Conservation (phyloP, 2,329 filamentous ascomycete species). For the Pezicula rhizophila region DNA sequence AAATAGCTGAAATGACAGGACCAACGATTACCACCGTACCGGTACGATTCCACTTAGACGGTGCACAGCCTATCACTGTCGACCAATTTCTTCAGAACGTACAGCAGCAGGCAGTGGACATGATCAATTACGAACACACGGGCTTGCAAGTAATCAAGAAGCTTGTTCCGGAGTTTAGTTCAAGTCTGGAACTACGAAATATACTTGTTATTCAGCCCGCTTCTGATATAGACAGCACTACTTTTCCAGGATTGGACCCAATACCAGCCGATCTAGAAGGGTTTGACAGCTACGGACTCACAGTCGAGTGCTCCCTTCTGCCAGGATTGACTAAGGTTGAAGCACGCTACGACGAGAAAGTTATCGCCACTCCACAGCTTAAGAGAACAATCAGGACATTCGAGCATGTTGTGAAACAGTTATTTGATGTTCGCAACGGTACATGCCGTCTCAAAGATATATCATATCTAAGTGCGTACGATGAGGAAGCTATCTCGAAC, state of each 20-base stretch:
- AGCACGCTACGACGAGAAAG: slow-evolving; percentile 1
- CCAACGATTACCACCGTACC: slow-evolving; percentile 38
- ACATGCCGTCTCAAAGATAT: not conserved
- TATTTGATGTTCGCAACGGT: not conserved
- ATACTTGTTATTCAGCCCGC: slow-evolving; percentile 17
- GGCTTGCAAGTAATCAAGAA: slow-evolving; percentile 16
- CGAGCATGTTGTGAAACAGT: slow-evolving; percentile 1
- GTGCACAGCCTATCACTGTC: slow-evolving; percentile 21
- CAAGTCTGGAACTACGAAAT: slow-evolving; percentile 15
- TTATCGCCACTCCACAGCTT: not conserved
- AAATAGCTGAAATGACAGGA: slow-evolving; percentile 34
- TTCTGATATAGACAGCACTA: not conserved
- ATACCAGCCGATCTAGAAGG: not conserved
- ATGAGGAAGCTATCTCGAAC: not conserved
- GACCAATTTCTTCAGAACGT: slow-evolving; percentile 38
- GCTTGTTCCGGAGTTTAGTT: slow-evolving; percentile 8
- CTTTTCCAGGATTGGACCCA: not conserved
- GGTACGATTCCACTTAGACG: slow-evolving; percentile 29
- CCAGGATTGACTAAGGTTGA: not conserved
- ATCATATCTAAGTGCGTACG: slow-evolving; percentile 1
- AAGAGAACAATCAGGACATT: not conserved
- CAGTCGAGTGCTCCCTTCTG: slow-evolving; percentile 1
- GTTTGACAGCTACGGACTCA: not conserved
- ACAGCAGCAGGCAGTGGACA: slow-evolving; percentile 38
- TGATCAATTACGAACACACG: slow-evolving; percentile 46